phyloP scores from a whole-genome alignment of 176 grass and related monocot species.

The Phragmites australis region DNA sequence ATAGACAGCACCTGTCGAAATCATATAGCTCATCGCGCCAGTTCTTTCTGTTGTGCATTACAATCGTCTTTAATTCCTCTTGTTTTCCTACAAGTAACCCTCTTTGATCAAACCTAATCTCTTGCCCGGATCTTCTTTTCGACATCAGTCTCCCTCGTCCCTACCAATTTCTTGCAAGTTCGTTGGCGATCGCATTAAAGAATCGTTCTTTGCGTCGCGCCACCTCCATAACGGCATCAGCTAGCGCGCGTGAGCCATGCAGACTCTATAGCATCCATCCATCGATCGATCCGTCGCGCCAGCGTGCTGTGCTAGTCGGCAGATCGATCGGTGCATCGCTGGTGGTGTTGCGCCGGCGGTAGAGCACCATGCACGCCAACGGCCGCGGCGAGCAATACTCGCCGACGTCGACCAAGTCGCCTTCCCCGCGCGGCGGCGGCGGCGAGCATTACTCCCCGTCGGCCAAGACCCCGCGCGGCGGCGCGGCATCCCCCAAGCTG shows the following conservation, averaged over 20 bases:
- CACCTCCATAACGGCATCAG: background rate
- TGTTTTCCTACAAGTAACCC: background rate
- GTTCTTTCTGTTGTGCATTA: conserved; percentile 12
- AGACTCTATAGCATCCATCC: background rate
- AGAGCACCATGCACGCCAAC: conserved; percentile 27
- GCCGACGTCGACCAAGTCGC: conserved; percentile 30
- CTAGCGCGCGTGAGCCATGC: background rate
- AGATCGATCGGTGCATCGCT: background rate
- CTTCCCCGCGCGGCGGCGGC: background rate
- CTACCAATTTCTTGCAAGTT: background rate
- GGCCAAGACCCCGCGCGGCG: conserved; percentile 23
- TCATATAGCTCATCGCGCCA: background rate
- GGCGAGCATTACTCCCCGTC: conserved; percentile 22
- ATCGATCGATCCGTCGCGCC: background rate
- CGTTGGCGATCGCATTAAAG: background rate
- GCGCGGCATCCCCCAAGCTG: conserved; percentile 4
- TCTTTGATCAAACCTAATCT: conserved; percentile 11
- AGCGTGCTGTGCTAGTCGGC: background rate
- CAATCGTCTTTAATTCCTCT: conserved; percentile 4
- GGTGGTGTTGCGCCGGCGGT: background rate
- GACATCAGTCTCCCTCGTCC: background rate
- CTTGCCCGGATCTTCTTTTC: background rate
- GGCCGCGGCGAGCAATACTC: conserved; percentile 28
- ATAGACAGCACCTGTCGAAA: background rate
- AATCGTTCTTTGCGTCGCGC: background rate